Percentiles rank a stretch among this genome's conserved stretches.
Evolutionary conservation across 139 green algal genomes (phyloP).

Genomic region (Ettlia oleoabundans): DNA sequence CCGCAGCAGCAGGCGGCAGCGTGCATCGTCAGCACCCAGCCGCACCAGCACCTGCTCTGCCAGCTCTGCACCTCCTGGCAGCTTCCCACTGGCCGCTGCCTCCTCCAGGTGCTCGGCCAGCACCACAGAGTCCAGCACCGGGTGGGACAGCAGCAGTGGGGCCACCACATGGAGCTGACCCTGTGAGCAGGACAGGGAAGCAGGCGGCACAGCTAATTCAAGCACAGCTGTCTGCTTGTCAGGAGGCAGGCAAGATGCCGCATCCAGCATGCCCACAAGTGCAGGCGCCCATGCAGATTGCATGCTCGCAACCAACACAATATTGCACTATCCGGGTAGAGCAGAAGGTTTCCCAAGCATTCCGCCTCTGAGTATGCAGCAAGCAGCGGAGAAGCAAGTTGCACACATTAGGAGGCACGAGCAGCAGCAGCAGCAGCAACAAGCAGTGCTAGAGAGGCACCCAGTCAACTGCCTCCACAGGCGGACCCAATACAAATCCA

Average conservation of each 20-base stretch:
- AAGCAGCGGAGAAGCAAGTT: no score
- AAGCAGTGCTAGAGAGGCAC: no score
- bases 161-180: slow-evolving; percentile 8
- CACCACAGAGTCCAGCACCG: slow-evolving; percentile 22
- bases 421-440: no score
- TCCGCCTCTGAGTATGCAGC: no score
- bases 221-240: background rate
- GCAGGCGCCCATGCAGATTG: background rate
- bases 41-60: slow-evolving; percentile 4
- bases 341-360: background rate
- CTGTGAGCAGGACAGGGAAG: no score
- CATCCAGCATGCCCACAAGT: background rate
- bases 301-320: background rate
- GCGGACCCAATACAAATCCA: background rate
- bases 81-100: background rate
- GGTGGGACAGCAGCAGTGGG: slow-evolving; percentile 23
- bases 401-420: no score
- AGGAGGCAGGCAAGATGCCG: background rate
- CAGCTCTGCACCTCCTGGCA: background rate
- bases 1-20: slow-evolving; percentile 40
- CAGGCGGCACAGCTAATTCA: no score
- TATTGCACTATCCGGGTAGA: no score
- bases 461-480: no score
- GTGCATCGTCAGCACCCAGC: background rate
- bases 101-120: slow-evolving; percentile 27